Evolutionary conservation across 2,329 filamentous ascomycete genomes (phyloP).

Genomic region (Aspergillus aculeatinus): DNA sequence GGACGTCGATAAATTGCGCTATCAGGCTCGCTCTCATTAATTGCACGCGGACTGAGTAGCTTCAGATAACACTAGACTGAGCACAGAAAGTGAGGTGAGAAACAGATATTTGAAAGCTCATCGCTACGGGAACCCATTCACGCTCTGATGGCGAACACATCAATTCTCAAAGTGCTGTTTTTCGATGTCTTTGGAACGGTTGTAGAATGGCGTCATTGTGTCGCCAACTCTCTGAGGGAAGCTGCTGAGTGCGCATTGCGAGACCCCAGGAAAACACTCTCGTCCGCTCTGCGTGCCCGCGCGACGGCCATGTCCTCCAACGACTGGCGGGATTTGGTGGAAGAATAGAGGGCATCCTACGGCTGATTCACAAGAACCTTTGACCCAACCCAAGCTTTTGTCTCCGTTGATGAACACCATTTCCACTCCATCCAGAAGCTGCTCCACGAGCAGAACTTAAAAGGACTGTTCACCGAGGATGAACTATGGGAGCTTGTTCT

Average conservation of each 20-base stretch:
- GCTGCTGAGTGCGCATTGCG: constrained; percentile 53
- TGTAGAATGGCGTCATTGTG: constrained; percentile 72
- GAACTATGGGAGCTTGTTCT: constrained; percentile 62
- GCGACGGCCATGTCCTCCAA: constrained; percentile 53
- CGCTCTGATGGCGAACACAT: constrained; percentile 21
- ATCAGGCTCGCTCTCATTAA: no score
- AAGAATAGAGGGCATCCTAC: constrained; percentile 70
- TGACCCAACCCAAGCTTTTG: constrained; percentile 52
- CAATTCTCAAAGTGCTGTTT: constrained; percentile 29
- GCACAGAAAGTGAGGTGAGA: not conserved
- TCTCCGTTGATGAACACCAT: constrained; percentile 72
- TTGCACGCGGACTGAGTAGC: no score
- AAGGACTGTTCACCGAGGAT: constrained; percentile 59
- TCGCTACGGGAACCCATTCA: not conserved
- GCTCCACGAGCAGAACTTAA: constrained; percentile 56
- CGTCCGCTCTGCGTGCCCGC: constrained; percentile 49
- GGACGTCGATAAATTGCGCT: no score
- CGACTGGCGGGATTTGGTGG: constrained; percentile 65
- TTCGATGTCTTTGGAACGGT: constrained; percentile 56
- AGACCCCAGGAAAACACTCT: constrained; percentile 45
- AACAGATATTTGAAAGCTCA: not conserved
- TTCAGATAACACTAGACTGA: not conserved
- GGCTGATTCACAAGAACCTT: constrained; percentile 56
- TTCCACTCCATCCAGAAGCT: constrained; percentile 60
- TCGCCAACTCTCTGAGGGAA: constrained; percentile 59